phyloP scores from a whole-genome alignment of 2,329 filamentous ascomycete genomes.

The Arthrobotrys sphaeroides region DNA sequence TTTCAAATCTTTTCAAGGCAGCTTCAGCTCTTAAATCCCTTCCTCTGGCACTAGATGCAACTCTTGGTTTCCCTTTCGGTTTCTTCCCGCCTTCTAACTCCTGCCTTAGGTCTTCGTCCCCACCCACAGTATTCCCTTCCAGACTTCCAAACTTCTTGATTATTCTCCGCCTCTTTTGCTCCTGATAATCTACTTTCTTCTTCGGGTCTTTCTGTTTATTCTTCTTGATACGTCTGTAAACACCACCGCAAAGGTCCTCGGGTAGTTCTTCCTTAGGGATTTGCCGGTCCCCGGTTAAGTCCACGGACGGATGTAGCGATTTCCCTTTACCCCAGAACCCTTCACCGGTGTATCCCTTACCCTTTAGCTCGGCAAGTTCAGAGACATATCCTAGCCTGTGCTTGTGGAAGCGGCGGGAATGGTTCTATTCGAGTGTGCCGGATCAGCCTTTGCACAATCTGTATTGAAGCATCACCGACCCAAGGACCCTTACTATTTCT shows the following conservation, averaged over 20 bases:
- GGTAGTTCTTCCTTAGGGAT: constrained; percentile 69
- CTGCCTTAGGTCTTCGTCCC: constrained; percentile 72
- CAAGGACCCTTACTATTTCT: not conserved
- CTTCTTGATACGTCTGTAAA: constrained; percentile 71
- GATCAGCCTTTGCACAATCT: not conserved
- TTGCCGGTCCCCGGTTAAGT: constrained; percentile 58
- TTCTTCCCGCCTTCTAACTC: constrained; percentile 74
- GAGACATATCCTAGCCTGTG: constrained; percentile 77
- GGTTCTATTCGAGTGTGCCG: constrained; percentile 69
- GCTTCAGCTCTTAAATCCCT: constrained; percentile 80
- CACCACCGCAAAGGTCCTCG: constrained; percentile 82
- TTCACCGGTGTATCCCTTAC: constrained; percentile 76
- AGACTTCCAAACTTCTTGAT: constrained; percentile 76
- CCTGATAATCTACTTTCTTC: constrained; percentile 71
- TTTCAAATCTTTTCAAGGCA: constrained; percentile 76
- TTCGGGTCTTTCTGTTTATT: constrained; percentile 66
- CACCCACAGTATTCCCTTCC: constrained; percentile 74
- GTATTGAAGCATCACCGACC: not conserved
- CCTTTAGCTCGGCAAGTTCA: constrained; percentile 77
- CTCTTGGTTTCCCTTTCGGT: constrained; percentile 66
- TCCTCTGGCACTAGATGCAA: constrained; percentile 77
- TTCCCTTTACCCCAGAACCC: constrained; percentile 80
- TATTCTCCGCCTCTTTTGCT: constrained; percentile 76
- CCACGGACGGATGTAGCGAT: constrained; percentile 52
- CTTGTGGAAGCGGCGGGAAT: constrained; percentile 81